These are phyloP conservation scores for Salix dunnii DNA, from an alignment of 345 rosid species.

Conservation along the genomic window DNA sequence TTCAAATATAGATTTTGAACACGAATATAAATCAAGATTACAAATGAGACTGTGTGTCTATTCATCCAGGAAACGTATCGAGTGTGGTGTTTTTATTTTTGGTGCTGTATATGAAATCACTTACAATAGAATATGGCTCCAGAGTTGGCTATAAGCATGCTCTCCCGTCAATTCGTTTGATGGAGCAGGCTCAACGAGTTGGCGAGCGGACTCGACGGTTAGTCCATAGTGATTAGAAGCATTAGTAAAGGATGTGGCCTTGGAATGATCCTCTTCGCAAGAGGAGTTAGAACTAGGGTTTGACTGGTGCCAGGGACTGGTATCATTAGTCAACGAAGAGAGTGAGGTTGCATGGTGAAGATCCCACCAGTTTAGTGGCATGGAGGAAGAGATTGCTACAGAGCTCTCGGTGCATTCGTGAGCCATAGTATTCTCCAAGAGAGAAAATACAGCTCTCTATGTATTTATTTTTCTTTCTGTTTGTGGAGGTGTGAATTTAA, in stretches of 20 bases:
- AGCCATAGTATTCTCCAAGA: conserved; percentile 24
- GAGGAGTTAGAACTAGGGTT: conserved; percentile 49
- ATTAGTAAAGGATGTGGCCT: conserved; percentile 50
- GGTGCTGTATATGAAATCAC: conserved; percentile 14
- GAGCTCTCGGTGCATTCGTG: conserved; percentile 52
- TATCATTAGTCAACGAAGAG: conserved; percentile 35
- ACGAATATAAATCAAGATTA: neutral
- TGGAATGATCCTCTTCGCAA: conserved; percentile 61
- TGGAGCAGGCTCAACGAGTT: conserved; percentile 33
- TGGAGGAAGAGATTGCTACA: conserved; percentile 28
- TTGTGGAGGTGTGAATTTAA: conserved; percentile 36
- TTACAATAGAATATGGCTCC: conserved; percentile 68
- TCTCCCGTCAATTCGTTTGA: conserved; percentile 52
- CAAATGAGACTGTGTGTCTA: neutral
- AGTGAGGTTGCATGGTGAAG: conserved; percentile 48
- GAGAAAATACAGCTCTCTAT: no score
- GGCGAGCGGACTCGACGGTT: conserved; percentile 51
- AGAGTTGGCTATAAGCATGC: conserved; percentile 53
- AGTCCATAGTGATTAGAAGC: conserved; percentile 64
- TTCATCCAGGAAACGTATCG: neutral
- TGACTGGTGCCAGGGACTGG: conserved; percentile 33
- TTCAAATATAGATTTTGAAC: neutral
- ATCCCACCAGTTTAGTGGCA: conserved; percentile 57
- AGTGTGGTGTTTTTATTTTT: neutral
- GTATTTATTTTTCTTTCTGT: conserved; percentile 5